Evolutionary conservation across 2,329 filamentous ascomycete genomes (phyloP).

Genomic region (Periconia digitata): DNA sequence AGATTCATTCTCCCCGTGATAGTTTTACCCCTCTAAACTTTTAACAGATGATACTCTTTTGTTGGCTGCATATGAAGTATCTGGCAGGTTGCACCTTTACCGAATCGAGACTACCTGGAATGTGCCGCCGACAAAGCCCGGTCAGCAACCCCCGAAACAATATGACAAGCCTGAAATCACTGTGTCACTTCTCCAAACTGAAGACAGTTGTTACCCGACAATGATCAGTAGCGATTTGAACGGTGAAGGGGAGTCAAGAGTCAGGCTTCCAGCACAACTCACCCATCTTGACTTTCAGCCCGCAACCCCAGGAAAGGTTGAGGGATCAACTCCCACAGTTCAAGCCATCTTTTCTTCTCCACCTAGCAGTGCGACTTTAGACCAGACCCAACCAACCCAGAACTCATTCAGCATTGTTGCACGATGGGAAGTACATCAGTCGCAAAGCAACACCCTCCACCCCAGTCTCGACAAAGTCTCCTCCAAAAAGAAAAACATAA

Average conservation of each 20-base stretch:
- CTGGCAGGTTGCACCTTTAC: constrained; percentile 73
- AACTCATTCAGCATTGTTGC: constrained; percentile 74
- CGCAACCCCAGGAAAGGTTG: constrained; percentile 62
- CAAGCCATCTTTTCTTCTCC: constrained; percentile 71
- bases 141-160: constrained; percentile 44
- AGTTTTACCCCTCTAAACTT: neutral
- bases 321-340: constrained; percentile 64
- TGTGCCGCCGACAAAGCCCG: constrained; percentile 58
- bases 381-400: constrained; percentile 60
- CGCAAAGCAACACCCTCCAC: constrained; percentile 65
- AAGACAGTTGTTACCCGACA: constrained; percentile 35
- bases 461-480: constrained; percentile 76
- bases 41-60: constrained; percentile 55
- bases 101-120: constrained; percentile 77
- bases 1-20: neutral
- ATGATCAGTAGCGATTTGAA: constrained; percentile 26
- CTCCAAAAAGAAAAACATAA: constrained; percentile 60
- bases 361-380: constrained; percentile 39
- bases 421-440: constrained; percentile 75
- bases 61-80: constrained; percentile 68
- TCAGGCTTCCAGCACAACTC: constrained; percentile 47
- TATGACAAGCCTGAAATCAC: constrained; percentile 42
- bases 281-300: constrained; percentile 77
- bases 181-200: constrained; percentile 28
- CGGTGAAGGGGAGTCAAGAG: constrained; percentile 23